Evolutionary conservation across 495 filamentous ascomycete genomes (phyloP).

Genomic region (Parathielavia appendiculata): DNA sequence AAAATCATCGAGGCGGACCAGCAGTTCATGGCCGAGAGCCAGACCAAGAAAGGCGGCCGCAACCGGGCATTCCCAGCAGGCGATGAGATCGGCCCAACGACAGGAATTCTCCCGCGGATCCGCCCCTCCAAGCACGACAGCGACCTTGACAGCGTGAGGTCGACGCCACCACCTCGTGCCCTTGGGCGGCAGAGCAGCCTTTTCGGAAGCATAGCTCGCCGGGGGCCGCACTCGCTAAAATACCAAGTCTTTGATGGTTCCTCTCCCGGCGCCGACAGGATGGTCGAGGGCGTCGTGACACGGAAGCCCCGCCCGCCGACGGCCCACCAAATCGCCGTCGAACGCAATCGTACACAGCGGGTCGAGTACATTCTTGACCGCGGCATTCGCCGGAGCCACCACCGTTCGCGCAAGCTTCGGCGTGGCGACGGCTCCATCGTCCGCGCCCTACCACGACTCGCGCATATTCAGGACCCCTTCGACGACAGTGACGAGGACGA

Average conservation of each 20-base stretch:
- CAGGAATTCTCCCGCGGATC: slow-evolving; percentile 46
- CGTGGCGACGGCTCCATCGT: slow-evolving; percentile 58
- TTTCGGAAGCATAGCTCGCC: slow-evolving; percentile 38
- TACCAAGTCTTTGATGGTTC: slow-evolving; percentile 48
- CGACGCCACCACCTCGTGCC: slow-evolving; percentile 51
- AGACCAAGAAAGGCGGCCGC: slow-evolving; percentile 40
- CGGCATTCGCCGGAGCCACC: slow-evolving; percentile 60
- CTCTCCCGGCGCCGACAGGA: slow-evolving; percentile 42
- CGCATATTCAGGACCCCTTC: slow-evolving; percentile 63
- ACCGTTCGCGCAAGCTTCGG: slow-evolving; percentile 54
- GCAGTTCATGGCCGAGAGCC: slow-evolving; percentile 44
- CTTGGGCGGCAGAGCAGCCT: slow-evolving; percentile 37
- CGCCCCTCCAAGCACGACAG: slow-evolving; percentile 54
- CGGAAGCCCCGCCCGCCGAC: slow-evolving; percentile 72
- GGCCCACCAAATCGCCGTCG: slow-evolving; percentile 87
- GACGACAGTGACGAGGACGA: slow-evolving; percentile 76
- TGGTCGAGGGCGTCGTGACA: slow-evolving; percentile 40
- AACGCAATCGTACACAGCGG: slow-evolving; percentile 79
- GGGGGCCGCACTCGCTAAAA: slow-evolving; percentile 46
- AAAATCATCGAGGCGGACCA: slow-evolving; percentile 57
- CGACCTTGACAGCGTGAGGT: slow-evolving; percentile 53
- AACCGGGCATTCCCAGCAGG: slow-evolving; percentile 28
- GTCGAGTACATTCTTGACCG: slow-evolving; percentile 82
- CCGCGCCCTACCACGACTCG: slow-evolving; percentile 63
- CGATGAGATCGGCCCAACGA: slow-evolving; percentile 61